Conservation (phyloP, 371 early-diverging fungal species). For the Mortierella sp. region DNA sequence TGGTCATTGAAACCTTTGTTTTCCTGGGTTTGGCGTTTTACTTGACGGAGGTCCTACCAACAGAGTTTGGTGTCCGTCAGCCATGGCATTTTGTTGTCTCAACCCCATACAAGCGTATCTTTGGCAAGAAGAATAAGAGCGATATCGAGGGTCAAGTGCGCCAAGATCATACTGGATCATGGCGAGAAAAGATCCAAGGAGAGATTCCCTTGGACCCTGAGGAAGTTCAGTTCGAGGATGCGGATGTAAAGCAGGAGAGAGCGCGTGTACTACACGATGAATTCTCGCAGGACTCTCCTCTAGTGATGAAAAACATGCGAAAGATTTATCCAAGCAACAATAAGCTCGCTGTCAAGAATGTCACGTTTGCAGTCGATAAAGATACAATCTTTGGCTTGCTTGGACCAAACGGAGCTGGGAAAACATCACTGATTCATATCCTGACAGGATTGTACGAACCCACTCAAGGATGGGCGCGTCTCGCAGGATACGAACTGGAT, state of each 20-base stretch:
- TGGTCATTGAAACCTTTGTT: constrained; percentile 64
- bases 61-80: constrained; percentile 73
- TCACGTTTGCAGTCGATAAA: constrained; percentile 74
- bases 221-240: constrained; percentile 66
- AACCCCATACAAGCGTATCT: constrained; percentile 55
- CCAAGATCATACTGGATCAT: constrained; percentile 33
- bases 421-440: constrained; percentile 77
- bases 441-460: constrained; percentile 77
- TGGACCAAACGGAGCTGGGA: constrained; percentile 72
- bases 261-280: constrained; percentile 59
- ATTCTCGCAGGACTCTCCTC: constrained; percentile 57
- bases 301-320: constrained; percentile 70
- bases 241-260: constrained; percentile 71
- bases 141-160: constrained; percentile 42
- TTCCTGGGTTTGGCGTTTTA: constrained; percentile 66
- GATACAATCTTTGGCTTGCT: constrained; percentile 74
- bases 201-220: constrained; percentile 54
- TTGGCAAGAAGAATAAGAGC: constrained; percentile 26
- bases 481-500: constrained; percentile 72
- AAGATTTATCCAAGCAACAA: constrained; percentile 68
- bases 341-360: constrained; percentile 76
- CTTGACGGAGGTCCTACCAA: constrained; percentile 65
- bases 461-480: constrained; percentile 67
- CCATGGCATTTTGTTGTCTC: constrained; percentile 78
- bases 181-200: constrained; percentile 38